phyloP scores from a whole-genome alignment of 768 basidiomycete genomes.

The Sporobolomyces pararoseus region DNA sequence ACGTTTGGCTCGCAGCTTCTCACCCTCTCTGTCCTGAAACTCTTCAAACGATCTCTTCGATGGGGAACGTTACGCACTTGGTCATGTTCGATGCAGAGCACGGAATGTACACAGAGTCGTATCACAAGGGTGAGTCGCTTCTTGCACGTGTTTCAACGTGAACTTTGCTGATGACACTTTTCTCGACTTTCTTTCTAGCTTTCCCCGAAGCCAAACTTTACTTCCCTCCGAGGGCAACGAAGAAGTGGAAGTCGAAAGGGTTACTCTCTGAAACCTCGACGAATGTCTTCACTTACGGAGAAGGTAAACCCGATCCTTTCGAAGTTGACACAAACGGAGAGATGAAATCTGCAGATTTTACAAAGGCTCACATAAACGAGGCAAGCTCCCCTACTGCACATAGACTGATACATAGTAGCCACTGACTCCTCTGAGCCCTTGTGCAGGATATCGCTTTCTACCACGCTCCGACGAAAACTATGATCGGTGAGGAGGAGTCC shows the following conservation, averaged over 20 bases:
- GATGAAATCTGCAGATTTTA: constrained; percentile 24
- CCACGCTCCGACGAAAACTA: constrained; percentile 64
- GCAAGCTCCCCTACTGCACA: constrained; percentile 5
- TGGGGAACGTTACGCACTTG: constrained; percentile 64
- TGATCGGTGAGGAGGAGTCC: no score
- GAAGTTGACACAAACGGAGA: constrained; percentile 46
- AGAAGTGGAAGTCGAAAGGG: constrained; percentile 20
- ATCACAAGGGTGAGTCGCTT: constrained; percentile 28
- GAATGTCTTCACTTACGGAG: constrained; percentile 18
- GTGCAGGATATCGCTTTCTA: constrained; percentile 83
- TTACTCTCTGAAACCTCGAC: neutral
- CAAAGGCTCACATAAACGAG: constrained; percentile 20
- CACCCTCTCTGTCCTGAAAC: constrained; percentile 67
- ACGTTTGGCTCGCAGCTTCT: constrained; percentile 78
- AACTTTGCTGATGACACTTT: no score
- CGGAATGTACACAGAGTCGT: constrained; percentile 24
- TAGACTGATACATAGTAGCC: no score
- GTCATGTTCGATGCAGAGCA: constrained; percentile 27
- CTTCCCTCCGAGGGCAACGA: constrained; percentile 11
- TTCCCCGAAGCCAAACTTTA: constrained; percentile 36
- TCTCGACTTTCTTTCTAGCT: neutral
- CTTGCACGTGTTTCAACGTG: no score
- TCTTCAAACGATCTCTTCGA: constrained; percentile 58
- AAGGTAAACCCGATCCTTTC: constrained; percentile 22
- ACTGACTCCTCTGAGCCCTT: no score